Conservation (phyloP, 768 basidiomycete species). For the Pleurotus citrinopileatus region DNA sequence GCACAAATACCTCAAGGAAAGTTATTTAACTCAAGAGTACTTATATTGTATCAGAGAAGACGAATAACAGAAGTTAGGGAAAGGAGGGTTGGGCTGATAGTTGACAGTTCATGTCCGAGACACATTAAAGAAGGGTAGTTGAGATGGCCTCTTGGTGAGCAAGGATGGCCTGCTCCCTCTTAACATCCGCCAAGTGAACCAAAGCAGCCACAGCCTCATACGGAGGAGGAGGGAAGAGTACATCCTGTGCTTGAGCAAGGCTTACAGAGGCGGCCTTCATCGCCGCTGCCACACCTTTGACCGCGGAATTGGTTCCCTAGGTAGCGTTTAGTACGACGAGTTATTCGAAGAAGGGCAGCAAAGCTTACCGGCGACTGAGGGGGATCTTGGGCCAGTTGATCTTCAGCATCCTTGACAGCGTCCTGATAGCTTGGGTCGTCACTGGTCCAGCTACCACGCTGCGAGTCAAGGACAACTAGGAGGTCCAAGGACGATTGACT, state of each 20-base stretch:
- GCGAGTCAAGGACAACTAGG: background rate
- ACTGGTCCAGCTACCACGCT: constrained; percentile 1
- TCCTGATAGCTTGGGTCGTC: constrained; percentile 8
- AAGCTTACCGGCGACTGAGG: background rate
- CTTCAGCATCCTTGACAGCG: background rate
- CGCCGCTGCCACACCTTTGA: background rate
- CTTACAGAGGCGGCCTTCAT: background rate
- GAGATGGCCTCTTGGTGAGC: background rate
- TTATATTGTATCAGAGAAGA: no score
- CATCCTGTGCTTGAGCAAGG: background rate
- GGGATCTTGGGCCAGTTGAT: background rate
- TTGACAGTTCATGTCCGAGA: no score
- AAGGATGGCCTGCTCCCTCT: background rate
- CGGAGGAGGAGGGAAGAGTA: background rate
- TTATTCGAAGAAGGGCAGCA: background rate
- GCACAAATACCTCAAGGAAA: background rate
- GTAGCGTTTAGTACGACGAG: background rate
- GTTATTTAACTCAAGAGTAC: no score
- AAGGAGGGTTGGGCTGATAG: no score
- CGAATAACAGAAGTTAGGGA: no score
- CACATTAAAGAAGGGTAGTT: background rate
- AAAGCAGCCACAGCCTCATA: background rate
- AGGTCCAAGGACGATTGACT: background rate
- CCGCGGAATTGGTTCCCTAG: background rate
- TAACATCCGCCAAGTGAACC: background rate